Evolutionary conservation across 495 filamentous ascomycete genomes (phyloP), one percentile per base, ranked within the genome.

Genomic region (Penicillium ucsense): DNA sequence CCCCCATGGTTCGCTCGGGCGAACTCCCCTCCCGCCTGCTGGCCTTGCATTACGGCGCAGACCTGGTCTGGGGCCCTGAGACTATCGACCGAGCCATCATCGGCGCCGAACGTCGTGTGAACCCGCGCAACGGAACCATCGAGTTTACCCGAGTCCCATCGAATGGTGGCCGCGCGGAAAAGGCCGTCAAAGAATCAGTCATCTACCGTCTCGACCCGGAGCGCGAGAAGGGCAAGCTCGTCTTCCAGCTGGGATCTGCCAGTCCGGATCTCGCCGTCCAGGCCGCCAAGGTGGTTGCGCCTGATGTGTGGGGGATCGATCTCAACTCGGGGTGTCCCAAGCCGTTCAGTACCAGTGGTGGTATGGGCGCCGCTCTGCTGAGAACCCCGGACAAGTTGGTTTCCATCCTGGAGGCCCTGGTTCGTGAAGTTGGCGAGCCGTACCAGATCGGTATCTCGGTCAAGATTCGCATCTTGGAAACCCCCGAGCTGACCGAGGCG

Each of bases 321-420:
- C 84, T 98, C 46, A 98, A 98, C 70, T 87, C 91, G 4, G 92
- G 92, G 4, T 98, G 92, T 64, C 92, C 92, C 0, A 98, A 97
- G 66, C 89, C 94, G 3, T 98, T 98, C 65, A 88, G 82, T 52
- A 94, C 89, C 8, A 74, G 73, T 47, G 85, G 88, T 34, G 94
- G 92, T 35, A 98, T 97, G 92, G 94, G 94, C 31, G 92, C 94
- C 0, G 92, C 89, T 3, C 68, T 98, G 20, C 74, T 98, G 10
- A 75, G 77, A 41, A 86, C 81, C 0, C 94, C 92, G 1, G 91
- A 96, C 46, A 79, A 74, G 52, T 79, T 98, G 1, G 82, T 81
- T 43, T 72, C 80, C 0, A 97, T 98, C 46, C 76, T 98, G 0
- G 77, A 82, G 44, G 80, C 85, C 0, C 74, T 98, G 9, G 89